phyloP scores from a whole-genome alignment of 2,329 filamentous ascomycete genomes.

The Diaporthe australafricana region DNA sequence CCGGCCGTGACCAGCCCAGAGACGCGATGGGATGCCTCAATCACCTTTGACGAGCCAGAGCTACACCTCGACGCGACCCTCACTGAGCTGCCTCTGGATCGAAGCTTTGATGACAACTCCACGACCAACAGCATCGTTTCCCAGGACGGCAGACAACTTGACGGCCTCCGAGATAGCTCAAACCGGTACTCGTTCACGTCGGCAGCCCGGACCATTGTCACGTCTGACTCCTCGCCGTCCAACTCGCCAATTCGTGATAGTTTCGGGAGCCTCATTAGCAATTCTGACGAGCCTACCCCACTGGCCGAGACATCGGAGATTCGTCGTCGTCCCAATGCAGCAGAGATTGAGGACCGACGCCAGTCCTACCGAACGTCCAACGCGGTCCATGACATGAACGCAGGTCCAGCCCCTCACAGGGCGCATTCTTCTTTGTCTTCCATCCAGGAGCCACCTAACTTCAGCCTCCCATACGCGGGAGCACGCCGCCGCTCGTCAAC shows the following conservation, averaged over 20 bases:
- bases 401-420: slow-evolving; percentile 35
- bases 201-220: slow-evolving; percentile 69
- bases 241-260: slow-evolving; percentile 66
- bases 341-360: slow-evolving; percentile 62
- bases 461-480: slow-evolving; percentile 62
- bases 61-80: slow-evolving; percentile 44
- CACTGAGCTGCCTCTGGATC: slow-evolving; percentile 50
- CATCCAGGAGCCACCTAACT: slow-evolving; percentile 58
- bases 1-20: slow-evolving; percentile 50
- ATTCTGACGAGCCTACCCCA: slow-evolving; percentile 45
- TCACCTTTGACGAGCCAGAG: slow-evolving; percentile 40
- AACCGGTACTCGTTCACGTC: slow-evolving; percentile 71
- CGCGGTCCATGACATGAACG: slow-evolving; percentile 55
- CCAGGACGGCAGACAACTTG: slow-evolving; percentile 68
- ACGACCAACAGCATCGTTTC: slow-evolving; percentile 68
- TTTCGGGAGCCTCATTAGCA: slow-evolving; percentile 53
- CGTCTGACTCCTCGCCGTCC: slow-evolving; percentile 69
- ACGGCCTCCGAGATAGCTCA: slow-evolving; percentile 66
- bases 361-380: slow-evolving; percentile 63
- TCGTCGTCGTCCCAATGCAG: slow-evolving; percentile 62
- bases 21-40: slow-evolving; percentile 46
- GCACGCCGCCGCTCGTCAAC: slow-evolving; percentile 37
- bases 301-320: slow-evolving; percentile 46
- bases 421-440: slow-evolving; percentile 32
- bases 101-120: slow-evolving; percentile 65